Evolutionary conservation across 1,284 basidiomycete species (phyloP), one percentile per base, ranked within the genome.

Genomic region (Caloboletus firmus): DNA sequence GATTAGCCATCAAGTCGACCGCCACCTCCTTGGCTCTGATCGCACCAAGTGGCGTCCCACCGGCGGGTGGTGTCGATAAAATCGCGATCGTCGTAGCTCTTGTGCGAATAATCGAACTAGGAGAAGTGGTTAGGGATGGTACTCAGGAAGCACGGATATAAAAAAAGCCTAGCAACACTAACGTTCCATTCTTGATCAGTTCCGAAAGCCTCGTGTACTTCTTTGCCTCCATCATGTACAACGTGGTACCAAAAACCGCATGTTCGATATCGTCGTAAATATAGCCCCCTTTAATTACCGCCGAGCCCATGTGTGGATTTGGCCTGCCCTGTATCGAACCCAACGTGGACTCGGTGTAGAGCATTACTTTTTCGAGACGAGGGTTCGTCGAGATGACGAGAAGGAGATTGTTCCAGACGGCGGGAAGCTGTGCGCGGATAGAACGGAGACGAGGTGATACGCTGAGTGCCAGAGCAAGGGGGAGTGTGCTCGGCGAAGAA

Each of bases 401-500:
- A 51, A 82, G 68, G 24, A 76, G 58, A 20, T 72, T 67, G 61
- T 77, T 82, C 79, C 81, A 82, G 0, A 79, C 64, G 1, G 72
- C 71, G 0, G 80, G 80, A 3, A 79, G 66, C 40, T 74, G 70
- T 0, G 80, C 77, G 34, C 73, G 68, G 51, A 82, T 70, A 1
- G 69, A 72, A 49, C 72, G 76, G 3, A 82, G 64, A 26, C 61
- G 58, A 37, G 61, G 76, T 42, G 63, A 64, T 24, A 51, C 59
- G 34, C 75, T 68, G 15, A 82, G 70, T 1, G 76, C 73, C 7
- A 63, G 53, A 24, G 63, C 63, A 18, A 67, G 49, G 7, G 50
- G 55, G 8, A 60, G 55, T 2, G 64, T 60, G 4, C 34, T 47
- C 6, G 53, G 56, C 4, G 61, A 57, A 28, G 58, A 46, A 0